phyloP scores from a whole-genome alignment of 768 basidiomycete genomes.

The Termitomyces heimii region DNA sequence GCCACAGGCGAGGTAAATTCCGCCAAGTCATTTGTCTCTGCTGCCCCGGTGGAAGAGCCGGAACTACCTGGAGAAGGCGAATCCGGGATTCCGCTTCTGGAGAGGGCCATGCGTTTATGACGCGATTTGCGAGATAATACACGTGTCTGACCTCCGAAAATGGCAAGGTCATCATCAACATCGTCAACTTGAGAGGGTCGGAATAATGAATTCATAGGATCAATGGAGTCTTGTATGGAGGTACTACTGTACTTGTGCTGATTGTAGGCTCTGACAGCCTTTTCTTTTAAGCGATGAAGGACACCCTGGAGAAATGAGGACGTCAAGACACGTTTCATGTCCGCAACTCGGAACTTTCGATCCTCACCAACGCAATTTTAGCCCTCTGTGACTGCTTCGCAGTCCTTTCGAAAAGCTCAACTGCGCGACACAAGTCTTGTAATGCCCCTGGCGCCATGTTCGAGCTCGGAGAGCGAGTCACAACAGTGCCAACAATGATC shows the following conservation, averaged over 20 bases:
- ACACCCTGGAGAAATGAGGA: constrained; percentile 26
- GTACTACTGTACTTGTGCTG: constrained; percentile 16
- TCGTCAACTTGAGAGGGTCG: constrained; percentile 19
- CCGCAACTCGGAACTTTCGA: neutral
- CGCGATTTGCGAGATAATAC: constrained; percentile 24
- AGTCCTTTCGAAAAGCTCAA: constrained; percentile 40
- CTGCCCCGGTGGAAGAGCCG: neutral
- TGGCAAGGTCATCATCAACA: constrained; percentile 42
- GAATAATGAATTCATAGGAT: neutral
- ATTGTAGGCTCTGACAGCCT: constrained; percentile 31
- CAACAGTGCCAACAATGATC: constrained; percentile 56
- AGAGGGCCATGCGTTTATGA: constrained; percentile 1
- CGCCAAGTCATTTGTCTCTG: neutral
- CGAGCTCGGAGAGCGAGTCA: constrained; percentile 48
- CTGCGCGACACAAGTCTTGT: constrained; percentile 38
- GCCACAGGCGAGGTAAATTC: neutral
- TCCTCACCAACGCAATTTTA: constrained; percentile 36
- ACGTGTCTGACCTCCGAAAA: constrained; percentile 48
- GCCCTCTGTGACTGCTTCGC: constrained; percentile 41
- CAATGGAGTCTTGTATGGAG: constrained; percentile 1
- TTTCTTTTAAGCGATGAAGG: constrained; percentile 38
- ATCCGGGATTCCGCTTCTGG: neutral
- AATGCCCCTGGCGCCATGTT: constrained; percentile 45
- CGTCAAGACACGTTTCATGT: neutral
- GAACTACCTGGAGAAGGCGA: constrained; percentile 14